phyloP scores from a whole-genome alignment of 176 grass and related monocot genomes.

The Bonia amplexicaulis region DNA sequence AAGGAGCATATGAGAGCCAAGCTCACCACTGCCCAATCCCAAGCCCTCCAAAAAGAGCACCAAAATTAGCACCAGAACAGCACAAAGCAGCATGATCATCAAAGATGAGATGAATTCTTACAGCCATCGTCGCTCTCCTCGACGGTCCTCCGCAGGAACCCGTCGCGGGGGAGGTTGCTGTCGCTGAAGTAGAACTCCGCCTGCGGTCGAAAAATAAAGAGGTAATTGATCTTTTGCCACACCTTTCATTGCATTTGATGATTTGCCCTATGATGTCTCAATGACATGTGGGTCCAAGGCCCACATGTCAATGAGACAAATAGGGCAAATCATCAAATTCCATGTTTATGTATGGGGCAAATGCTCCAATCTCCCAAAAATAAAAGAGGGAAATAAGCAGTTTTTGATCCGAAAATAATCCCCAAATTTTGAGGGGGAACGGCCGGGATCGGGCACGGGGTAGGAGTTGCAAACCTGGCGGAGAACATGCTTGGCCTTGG shows the following conservation, averaged over 20 bases:
- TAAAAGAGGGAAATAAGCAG: not conserved
- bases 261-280: no score
- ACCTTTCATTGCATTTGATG: no score
- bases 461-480: constrained; percentile 46
- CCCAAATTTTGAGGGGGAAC: not conserved
- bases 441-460: not conserved
- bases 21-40: constrained; percentile 64
- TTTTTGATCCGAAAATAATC: not conserved
- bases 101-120: constrained; percentile 37
- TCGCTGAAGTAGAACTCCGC: constrained; percentile 98
- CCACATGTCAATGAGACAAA: no score
- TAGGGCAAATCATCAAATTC: no score
- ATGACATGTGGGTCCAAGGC: no score
- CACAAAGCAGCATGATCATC: not conserved
- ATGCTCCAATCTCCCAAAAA: no score
- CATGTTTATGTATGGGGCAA: no score
- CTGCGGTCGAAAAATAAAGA: constrained; percentile 12
- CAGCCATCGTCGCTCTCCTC: constrained; percentile 72
- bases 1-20: constrained; percentile 91
- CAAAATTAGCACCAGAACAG: not conserved
- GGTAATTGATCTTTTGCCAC: no score
- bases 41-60: not conserved
- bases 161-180: constrained; percentile 82
- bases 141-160: constrained; percentile 54
- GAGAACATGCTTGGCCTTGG: constrained; percentile 57